Evolutionary conservation across 1,139 yeast genomes (phyloP).

Genomic region (Taiozyma sp.): DNA sequence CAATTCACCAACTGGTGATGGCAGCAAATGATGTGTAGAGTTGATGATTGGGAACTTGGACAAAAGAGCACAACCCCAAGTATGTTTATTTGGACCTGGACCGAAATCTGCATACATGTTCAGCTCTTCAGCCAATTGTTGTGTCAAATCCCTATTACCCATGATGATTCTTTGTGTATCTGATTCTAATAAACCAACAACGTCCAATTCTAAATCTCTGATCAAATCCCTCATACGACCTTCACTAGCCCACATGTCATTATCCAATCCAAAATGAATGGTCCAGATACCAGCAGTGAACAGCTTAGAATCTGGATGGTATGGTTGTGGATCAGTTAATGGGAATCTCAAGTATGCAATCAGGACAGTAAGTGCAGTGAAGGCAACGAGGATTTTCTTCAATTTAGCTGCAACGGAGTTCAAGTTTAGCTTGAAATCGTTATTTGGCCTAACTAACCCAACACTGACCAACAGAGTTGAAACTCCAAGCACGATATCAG

Average conservation of each 20-base stretch:
- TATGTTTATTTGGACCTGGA: slow-evolving; percentile 96
- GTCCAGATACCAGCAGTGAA: slow-evolving; percentile 98
- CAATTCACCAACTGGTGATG: slow-evolving; percentile 95
- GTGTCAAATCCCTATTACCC: slow-evolving; percentile 94
- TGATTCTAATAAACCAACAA: slow-evolving; percentile 84
- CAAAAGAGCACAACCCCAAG: slow-evolving; percentile 94
- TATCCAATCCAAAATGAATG: slow-evolving; percentile 92
- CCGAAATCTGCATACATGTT: slow-evolving; percentile 96
- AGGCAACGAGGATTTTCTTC: slow-evolving; percentile 12
- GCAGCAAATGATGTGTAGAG: slow-evolving; percentile 86
- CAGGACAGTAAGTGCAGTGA: slow-evolving; percentile 25
- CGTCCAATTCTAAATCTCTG: slow-evolving; percentile 81
- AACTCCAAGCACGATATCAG: slow-evolving; percentile 61
- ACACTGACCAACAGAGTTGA: slow-evolving; percentile 44
- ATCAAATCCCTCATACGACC: slow-evolving; percentile 82
- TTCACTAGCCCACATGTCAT: slow-evolving; percentile 98
- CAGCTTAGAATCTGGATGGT: slow-evolving; percentile 68
- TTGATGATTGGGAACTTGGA: slow-evolving; percentile 91
- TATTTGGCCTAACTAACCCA: slow-evolving; percentile 24
- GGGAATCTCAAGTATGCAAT: slow-evolving; percentile 60
- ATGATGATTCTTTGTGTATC: slow-evolving; percentile 93
- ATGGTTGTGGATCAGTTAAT: slow-evolving; percentile 57
- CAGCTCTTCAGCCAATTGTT: slow-evolving; percentile 84
- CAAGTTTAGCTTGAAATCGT: slow-evolving; percentile 5
- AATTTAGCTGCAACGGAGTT: slow-evolving; percentile 13